phyloP scores from a whole-genome alignment of 768 basidiomycete species.

The Mycena rebaudengoi region DNA sequence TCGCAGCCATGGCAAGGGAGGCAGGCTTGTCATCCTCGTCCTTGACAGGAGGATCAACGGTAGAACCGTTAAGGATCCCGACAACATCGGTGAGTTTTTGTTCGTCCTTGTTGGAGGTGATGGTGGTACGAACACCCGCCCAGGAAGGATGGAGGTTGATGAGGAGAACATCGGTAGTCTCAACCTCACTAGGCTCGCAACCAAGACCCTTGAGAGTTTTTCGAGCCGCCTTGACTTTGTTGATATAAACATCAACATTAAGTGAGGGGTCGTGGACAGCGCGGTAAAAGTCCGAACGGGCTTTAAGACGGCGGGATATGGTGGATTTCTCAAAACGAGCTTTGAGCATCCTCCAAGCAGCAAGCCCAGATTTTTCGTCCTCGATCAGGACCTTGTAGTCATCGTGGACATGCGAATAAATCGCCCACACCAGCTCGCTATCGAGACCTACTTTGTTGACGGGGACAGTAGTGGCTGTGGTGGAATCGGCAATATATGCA shows the following conservation, averaged over 20 bases:
- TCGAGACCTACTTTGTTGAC: neutral
- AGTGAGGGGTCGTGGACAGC: neutral
- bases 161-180: conserved; percentile 19
- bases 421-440: conserved; percentile 11
- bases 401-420: conserved; percentile 5
- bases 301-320: neutral
- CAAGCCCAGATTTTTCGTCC: conserved; percentile 4
- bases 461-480: neutral
- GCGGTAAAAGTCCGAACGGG: conserved; percentile 6
- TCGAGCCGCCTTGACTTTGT: neutral
- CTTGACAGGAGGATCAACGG: conserved; percentile 1
- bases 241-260: neutral
- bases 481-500: neutral
- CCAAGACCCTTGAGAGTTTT: conserved; percentile 7
- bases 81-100: neutral
- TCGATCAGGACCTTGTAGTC: neutral
- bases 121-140: conserved; percentile 18
- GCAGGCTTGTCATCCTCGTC: neutral
- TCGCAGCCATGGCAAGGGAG: neutral
- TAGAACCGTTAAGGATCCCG: neutral
- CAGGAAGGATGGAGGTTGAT: conserved; percentile 17
- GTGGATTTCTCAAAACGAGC: conserved; percentile 8
- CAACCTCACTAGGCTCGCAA: conserved; percentile 11
- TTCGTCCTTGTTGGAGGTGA: conserved; percentile 10
- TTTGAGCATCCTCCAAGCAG: neutral